Base-by-base conservation (phyloP, 1,139 yeast genomes). In the Blastobotrys proliferans region DNA sequence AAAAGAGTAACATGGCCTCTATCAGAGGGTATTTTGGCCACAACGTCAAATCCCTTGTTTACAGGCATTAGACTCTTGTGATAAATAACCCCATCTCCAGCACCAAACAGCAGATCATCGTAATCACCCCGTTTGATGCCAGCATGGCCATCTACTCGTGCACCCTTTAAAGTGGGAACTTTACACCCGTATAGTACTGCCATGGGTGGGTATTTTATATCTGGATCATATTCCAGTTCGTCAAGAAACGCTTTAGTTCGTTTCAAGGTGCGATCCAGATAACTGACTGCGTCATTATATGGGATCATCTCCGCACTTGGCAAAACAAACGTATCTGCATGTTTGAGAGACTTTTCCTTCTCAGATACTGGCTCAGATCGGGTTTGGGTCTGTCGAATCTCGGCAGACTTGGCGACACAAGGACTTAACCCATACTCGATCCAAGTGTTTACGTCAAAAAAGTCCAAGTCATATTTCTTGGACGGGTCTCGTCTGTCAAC, bases 21-120 rank as follows among this genome's bases (percentile, higher is more conserved):
- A 2, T 69, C 72, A 41, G 83, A 74, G 1, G 81, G 70, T 44
- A 84, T 70, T 55, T 81, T 83, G 6, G 85, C 90, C 14, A 75
- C 85, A 2, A 84, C 76, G 0, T 73, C 46, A 57, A 82, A 87
- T 0, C 94, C 94, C 51, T 72, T 71, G 21, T 69, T 65, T 54
- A 82, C 83, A 0, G 97, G 96, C 78, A 87, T 76, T 32, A 85
- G 64, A 81, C 90, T 82, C 50, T 77, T 77, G 54, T 82, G 86
- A 62, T 85, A 87, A 1, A 87, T 84, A 13, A 88, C 96, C 26
- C 97, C 97, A 58, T 88, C 97, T 6, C 97, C 97, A 8, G 88
- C 88, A 0, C 95, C 95, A 59, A 85, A 87, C 53, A 74, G 77
- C 53, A 86, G 82, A 52, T 84, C 81, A 51, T 76, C 79, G 62